Evolutionary conservation across 129 eudicot genomes (phyloP), one percentile per base, ranked within the genome.

Genomic region (Logfia minima): DNA sequence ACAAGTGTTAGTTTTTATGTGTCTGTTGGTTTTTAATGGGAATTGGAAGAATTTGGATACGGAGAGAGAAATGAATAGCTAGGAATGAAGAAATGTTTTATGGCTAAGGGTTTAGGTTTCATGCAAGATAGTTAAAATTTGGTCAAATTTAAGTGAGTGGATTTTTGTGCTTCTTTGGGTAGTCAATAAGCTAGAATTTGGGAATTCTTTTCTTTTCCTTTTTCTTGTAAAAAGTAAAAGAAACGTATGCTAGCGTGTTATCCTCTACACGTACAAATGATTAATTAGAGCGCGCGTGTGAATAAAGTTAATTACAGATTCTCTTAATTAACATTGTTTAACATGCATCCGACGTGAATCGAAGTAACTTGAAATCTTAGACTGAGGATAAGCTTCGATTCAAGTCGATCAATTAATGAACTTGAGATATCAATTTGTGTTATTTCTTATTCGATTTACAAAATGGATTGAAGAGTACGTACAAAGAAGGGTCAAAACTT

Each of bases 81-180:
- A 64, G 73, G 34, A 18, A 56, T n/a, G 63, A 21, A 71, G 65
- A 77, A 85, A 80, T 79, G 84, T 68, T 83, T n/a, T n/a, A n/a
- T n/a, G 80, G 80, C 31, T 71, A 53, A 41, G 88, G 80, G 61
- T 75, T 70, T 75, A 66, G 39, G 71, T 48, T 73, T 83, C 83
- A 53, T 58, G 85, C 74, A 67, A 73, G 55, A 22, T 72, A 58
- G 69, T 65, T 74, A 74, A 56, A 21, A 45, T 71, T 48, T 79
- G 66, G 83, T 71, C 83, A 79, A 71, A 48, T 41, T 56, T 8
- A 29, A 34, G 59, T 19, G 28, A 53, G 43, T 68, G 48, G 73
- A 31, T 34, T 24, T 72, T 72, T 74, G 74, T 53, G 69, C 71
- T 68, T 75, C 1, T 81, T 69, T 35, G 71, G 65, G 76, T 68